Base-by-base conservation (phyloP, 306 rosid genomes). In the Corylus heterophylla region DNA sequence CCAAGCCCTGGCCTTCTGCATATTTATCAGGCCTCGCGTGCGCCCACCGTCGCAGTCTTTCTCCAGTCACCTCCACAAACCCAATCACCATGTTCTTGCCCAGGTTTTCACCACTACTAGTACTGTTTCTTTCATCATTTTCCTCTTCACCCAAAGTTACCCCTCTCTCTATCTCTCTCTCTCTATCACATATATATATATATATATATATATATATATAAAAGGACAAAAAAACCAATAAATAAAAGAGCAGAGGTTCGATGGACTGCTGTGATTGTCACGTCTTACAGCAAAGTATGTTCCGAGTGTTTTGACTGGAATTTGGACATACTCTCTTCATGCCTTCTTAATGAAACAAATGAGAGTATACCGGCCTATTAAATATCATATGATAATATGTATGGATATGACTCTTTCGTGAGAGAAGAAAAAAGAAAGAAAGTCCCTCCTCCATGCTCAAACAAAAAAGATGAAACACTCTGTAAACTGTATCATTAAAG, bases 31-130 rank as follows among this genome's bases (percentile, higher is more conserved):
- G 42, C 16, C 51, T 42, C 51, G 47, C 50, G 44, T 68, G 69
- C 72, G 51, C 29, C 72, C 45, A 63, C 44, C 50, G 4, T 18
- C 50, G 49, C 25, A 67, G 49, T 18, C 51, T 39, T 67, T 42
- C 72, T 9, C 29, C 12, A 44, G 72, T 67, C 72, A 67, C 72
- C 51, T 67, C 48, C 69, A 62, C 8, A 29, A 29, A 62, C 17
- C 12, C 68, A 16, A 29, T 27, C 42, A 16, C n/a, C 71, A 63
- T 67, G 29, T 66, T 39, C 48, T 37, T 3, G 25, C 3, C 27
- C 72, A 39, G 72, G 70, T 64, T 64, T 67, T 42, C 72, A 42
- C 51, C 8, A 35, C n/a, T 31, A 16, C 1, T 42, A 42, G 8
- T 42, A 42, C 66, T 3, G 51, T 37, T 18, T 67, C 31, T 68